A percentile compares a stretch with the other conserved stretches of the same genome.
phyloP scores from a whole-genome alignment of 768 basidiomycete genomes.

The Tricholoma flavovirens region DNA sequence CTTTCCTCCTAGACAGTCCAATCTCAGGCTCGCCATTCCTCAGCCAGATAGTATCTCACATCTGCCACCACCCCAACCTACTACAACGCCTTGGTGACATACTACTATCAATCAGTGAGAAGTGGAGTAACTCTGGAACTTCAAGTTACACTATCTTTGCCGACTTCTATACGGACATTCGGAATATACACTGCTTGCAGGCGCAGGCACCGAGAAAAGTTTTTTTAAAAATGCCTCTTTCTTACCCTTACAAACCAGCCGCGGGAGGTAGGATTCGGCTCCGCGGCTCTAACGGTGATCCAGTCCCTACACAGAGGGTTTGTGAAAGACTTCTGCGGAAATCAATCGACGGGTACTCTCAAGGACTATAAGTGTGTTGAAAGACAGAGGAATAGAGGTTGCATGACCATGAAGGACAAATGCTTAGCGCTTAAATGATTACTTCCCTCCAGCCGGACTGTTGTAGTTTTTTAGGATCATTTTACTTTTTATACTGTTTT shows the following conservation, averaged over 20 bases:
- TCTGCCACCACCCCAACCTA: no score
- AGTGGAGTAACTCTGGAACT: no score
- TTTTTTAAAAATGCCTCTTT: conserved; percentile 5
- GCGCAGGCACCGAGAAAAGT: conserved; percentile 4
- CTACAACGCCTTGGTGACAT: no score
- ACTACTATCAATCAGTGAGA: no score
- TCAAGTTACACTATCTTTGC: conserved; percentile 1
- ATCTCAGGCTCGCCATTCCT: not conserved
- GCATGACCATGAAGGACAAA: conserved; percentile 10
- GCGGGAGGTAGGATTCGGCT: not conserved
- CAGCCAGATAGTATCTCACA: not conserved
- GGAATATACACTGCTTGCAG: conserved; percentile 7
- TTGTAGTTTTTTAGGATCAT: no score
- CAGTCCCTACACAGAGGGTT: conserved; percentile 12
- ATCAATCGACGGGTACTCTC: conserved; percentile 7
- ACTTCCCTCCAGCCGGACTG: no score
- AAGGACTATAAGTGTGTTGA: conserved; percentile 2
- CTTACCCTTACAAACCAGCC: not conserved
- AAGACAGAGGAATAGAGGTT: conserved; percentile 7
- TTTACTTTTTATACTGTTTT: not conserved
- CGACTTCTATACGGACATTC: conserved; percentile 6
- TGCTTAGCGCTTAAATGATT: no score
- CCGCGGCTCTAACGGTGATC: conserved; percentile 5
- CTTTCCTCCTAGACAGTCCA: not conserved
- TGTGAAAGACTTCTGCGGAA: conserved; percentile 7